Base-by-base conservation (phyloP, 768 basidiomycete genomes). In the Dacryopinax spathularia region DNA sequence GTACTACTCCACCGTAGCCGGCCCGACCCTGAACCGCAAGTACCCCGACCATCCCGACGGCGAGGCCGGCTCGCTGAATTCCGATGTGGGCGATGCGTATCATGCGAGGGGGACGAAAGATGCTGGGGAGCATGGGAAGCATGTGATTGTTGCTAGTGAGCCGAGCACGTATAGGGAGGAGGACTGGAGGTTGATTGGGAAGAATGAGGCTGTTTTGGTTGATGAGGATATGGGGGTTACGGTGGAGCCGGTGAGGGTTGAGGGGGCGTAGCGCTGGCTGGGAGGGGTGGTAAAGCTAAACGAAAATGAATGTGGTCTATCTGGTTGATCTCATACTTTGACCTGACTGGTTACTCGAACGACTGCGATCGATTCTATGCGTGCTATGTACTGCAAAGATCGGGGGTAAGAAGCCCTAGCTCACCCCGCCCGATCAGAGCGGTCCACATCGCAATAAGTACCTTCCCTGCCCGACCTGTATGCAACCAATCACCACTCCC, bases 81-180 rank as follows among this genome's bases (percentile, higher is more conserved):
- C 59, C 48, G 67, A 68, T 43, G 60, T 34, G 18, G 63, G 61
- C 9, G 48, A 62, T 20, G 62, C 61, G 59, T 27, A 27, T 29
- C 16, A 41, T 15, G 39, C 18, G 18, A 3, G 5, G 7, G 25
- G 9, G 13, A 31, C 25, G 48, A 56, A 31, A 29, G 59, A 66
- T 9, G 66, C 64, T 29, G 65, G 71, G 36, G 72, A 73, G 62
- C 74, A 75, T 67, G 73, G 74, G 13, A 65, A 63, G 29, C 74
- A 75, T 66, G 67, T 75, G 20, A 74, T 74, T 60, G 69, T 75
- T 13, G 73, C 72, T 22, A 71, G 70, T 68, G 74, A 75, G 68
- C 74, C 74, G 35, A 72, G 67, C 29, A 75, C 74, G 62, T 74
- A 64, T 61, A 66, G 68, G 34, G 63, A 68, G 63, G 60, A 68